Conservation (phyloP, 306 rosid genomes). For the Trifolium dubium region DNA sequence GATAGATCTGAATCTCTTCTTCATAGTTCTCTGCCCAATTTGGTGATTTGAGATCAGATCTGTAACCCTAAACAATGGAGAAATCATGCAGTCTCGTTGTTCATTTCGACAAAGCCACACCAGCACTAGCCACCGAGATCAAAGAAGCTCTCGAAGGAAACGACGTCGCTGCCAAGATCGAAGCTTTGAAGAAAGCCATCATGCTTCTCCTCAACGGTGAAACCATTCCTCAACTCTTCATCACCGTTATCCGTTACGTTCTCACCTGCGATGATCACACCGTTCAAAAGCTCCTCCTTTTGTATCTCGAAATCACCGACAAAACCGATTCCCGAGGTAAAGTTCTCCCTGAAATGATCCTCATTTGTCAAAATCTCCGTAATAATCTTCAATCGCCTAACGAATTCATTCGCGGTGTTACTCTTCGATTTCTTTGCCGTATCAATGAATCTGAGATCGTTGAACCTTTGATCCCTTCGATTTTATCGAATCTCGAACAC, state of each 20-base stretch:
- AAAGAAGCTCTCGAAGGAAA: neutral
- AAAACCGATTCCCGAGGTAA: conserved; percentile 83
- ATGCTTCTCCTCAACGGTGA: conserved; percentile 92
- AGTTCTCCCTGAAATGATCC: conserved; percentile 91
- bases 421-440: conserved; percentile 88
- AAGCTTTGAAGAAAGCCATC: conserved; percentile 65
- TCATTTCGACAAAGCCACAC: neutral
- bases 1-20: too few relatives aligned
- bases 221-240: conserved; percentile 83
- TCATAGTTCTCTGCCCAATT: too few relatives aligned
- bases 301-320: conserved; percentile 87
- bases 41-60: neutral
- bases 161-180: neutral
- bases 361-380: conserved; percentile 87
- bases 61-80: neutral
- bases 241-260: conserved; percentile 86
- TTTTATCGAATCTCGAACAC: conserved; percentile 76
- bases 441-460: conserved; percentile 78
- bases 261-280: conserved; percentile 95
- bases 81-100: too few relatives aligned
- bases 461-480: conserved; percentile 84
- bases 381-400: conserved; percentile 85
- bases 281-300: conserved; percentile 85
- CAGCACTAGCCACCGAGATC: neutral
- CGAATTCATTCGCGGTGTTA: conserved; percentile 95